Conservation (phyloP, 2,329 filamentous ascomycete species). For the Cladobotryum mycophilum region DNA sequence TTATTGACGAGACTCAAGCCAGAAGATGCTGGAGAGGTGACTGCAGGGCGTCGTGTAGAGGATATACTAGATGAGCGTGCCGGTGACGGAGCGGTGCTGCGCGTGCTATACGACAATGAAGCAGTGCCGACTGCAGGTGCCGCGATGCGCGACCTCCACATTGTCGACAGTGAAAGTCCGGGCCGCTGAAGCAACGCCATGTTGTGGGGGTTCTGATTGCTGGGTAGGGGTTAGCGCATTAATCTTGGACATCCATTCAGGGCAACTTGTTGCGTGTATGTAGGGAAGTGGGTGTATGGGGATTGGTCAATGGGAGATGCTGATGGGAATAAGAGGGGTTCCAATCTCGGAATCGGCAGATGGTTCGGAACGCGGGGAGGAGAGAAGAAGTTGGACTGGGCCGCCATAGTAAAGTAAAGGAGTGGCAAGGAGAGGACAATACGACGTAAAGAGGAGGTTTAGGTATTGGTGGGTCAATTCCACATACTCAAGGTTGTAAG, state of each 20-base stretch:
- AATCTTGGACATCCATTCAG: neutral
- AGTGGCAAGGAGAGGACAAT: too few species aligned
- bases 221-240: neutral
- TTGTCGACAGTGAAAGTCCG: conserved; percentile 17
- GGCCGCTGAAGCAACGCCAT: conserved; percentile 23
- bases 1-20: neutral
- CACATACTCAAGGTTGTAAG: too few species aligned
- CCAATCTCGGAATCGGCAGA: neutral
- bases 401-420: too few species aligned
- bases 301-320: neutral
- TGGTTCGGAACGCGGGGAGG: neutral
- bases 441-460: too few species aligned
- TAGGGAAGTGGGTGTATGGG: conserved; percentile 2
- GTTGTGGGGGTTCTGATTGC: neutral
- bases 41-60: neutral
- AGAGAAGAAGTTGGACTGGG: neutral
- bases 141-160: conserved; percentile 17
- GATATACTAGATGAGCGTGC: neutral
- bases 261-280: neutral
- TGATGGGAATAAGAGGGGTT: neutral
- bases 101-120: conserved; percentile 6
- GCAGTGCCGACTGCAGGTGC: conserved; percentile 9
- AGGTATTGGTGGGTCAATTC: too few species aligned
- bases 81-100: conserved; percentile 1
- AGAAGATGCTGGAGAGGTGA: conserved; percentile 5